Conservation (phyloP, 129 eudicot genomes). For the Deinandra increscens region DNA sequence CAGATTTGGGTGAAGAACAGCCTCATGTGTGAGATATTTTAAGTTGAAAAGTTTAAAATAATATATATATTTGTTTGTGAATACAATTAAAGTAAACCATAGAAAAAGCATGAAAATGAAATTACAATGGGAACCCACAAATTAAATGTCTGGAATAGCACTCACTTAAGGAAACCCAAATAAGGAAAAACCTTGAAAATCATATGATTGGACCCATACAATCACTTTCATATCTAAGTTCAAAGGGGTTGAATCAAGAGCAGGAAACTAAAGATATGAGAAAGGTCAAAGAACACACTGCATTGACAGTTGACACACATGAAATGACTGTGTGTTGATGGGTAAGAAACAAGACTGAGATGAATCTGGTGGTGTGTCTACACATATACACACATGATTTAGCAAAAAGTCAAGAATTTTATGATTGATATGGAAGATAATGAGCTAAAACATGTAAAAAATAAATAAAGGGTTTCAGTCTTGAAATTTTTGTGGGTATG, state of each 20-base stretch:
- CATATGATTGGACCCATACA: slow-evolving; percentile 35
- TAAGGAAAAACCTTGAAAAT: slow-evolving; percentile 21
- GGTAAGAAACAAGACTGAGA: slow-evolving; percentile 17
- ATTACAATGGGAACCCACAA: slow-evolving; percentile 35
- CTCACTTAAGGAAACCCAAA: slow-evolving; percentile 19
- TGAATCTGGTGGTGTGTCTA: slow-evolving; percentile 2
- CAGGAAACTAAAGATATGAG: neutral
- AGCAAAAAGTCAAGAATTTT: slow-evolving; percentile 12
- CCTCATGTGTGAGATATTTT: slow-evolving; percentile 30
- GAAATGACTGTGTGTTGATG: slow-evolving; percentile 9
- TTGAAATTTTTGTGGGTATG: slow-evolving; percentile 9
- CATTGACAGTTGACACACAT: slow-evolving; percentile 1
- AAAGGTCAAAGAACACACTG: slow-evolving; percentile 15
- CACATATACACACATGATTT: slow-evolving; percentile 18
- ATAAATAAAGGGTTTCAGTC: neutral
- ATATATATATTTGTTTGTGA: slow-evolving; percentile 27
- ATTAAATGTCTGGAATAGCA: slow-evolving; percentile 21
- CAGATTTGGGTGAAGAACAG: slow-evolving; percentile 25
- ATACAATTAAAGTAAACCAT: slow-evolving; percentile 27
- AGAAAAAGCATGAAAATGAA: slow-evolving; percentile 14
- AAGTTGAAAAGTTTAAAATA: slow-evolving; percentile 20
- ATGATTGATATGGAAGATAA: slow-evolving; percentile 1
- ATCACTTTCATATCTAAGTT: slow-evolving; percentile 31
- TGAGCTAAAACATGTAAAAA: no score
- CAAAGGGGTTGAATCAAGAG: slow-evolving; percentile 9